phyloP scores from a whole-genome alignment of 202 grass and related monocot species.

The Panicum hallii region DNA sequence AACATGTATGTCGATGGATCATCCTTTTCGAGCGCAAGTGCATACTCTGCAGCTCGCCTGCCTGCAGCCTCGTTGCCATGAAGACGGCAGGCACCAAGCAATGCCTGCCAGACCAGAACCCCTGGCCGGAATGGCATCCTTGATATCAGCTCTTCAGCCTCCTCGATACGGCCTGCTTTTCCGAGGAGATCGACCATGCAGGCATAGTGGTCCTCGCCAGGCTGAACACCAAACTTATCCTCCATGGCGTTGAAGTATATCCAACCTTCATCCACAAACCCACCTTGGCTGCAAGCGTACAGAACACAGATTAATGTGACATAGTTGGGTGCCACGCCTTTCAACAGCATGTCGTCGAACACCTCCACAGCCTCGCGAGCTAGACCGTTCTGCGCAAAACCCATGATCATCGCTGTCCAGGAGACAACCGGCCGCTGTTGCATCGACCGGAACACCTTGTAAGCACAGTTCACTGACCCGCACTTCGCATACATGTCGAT shows the following conservation, averaged over 20 bases:
- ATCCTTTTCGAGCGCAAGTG: slow-evolving; percentile 52
- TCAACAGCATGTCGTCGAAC: slow-evolving; percentile 60
- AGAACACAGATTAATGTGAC: slow-evolving; percentile 59
- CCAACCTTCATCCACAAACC: slow-evolving; percentile 60
- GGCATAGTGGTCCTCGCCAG: slow-evolving; percentile 64
- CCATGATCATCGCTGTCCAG: slow-evolving; percentile 72
- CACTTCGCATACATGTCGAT: slow-evolving; percentile 73
- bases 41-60: slow-evolving; percentile 49
- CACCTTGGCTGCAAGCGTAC: slow-evolving; percentile 63
- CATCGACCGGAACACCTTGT: slow-evolving; percentile 56
- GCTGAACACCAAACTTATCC: slow-evolving; percentile 49
- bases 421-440: slow-evolving; percentile 41
- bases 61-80: slow-evolving; percentile 56
- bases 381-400: slow-evolving; percentile 53
- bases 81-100: slow-evolving; percentile 54
- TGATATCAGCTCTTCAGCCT: slow-evolving; percentile 60
- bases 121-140: slow-evolving; percentile 57
- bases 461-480: slow-evolving; percentile 39
- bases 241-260: slow-evolving; percentile 63
- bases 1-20: slow-evolving; percentile 62
- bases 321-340: slow-evolving; percentile 47
- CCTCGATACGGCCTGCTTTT: slow-evolving; percentile 55
- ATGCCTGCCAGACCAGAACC: slow-evolving; percentile 54
- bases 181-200: slow-evolving; percentile 77
- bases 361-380: slow-evolving; percentile 46